A percentile compares a stretch with the other conserved stretches of the same genome.
Evolutionary conservation across 2,329 filamentous ascomycete genomes (phyloP).

Genomic region (Aschersonia sp.): DNA sequence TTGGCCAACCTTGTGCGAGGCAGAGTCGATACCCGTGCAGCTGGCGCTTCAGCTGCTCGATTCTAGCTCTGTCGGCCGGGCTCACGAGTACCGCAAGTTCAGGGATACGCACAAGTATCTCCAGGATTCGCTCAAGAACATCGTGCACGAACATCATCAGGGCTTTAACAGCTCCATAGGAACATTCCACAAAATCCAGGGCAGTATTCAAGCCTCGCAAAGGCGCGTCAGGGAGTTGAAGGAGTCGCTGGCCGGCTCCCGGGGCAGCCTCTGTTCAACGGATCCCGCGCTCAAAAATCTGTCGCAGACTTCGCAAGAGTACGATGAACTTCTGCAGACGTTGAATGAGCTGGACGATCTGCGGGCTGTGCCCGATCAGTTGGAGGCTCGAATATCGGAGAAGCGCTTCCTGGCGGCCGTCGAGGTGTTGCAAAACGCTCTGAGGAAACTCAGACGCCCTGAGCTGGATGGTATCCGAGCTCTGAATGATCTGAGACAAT

Average conservation of each 20-base stretch:
- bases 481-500: constrained; percentile 69
- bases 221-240: constrained; percentile 70
- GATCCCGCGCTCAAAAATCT: constrained; percentile 87
- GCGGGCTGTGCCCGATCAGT: constrained; percentile 74
- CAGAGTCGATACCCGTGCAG: constrained; percentile 83
- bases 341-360: constrained; percentile 78
- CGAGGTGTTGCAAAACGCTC: constrained; percentile 75
- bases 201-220: constrained; percentile 80
- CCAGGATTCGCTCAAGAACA: constrained; percentile 83
- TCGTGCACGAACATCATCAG: constrained; percentile 97
- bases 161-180: constrained; percentile 98
- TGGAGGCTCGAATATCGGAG: constrained; percentile 90
- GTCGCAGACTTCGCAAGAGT: constrained; percentile 74
- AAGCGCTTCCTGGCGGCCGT: constrained; percentile 90
- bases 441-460: constrained; percentile 70
- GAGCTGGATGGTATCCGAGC: constrained; percentile 88
- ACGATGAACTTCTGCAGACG: constrained; percentile 76
- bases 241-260: constrained; percentile 67
- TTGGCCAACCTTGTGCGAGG: constrained; percentile 84
- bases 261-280: constrained; percentile 66
- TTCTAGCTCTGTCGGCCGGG: constrained; percentile 80
- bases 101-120: constrained; percentile 71
- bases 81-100: constrained; percentile 77
- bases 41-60: constrained; percentile 92
- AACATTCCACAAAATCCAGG: constrained; percentile 97